phyloP scores from a whole-genome alignment of 2,329 filamentous ascomycete genomes.

The Drechslera avenae region DNA sequence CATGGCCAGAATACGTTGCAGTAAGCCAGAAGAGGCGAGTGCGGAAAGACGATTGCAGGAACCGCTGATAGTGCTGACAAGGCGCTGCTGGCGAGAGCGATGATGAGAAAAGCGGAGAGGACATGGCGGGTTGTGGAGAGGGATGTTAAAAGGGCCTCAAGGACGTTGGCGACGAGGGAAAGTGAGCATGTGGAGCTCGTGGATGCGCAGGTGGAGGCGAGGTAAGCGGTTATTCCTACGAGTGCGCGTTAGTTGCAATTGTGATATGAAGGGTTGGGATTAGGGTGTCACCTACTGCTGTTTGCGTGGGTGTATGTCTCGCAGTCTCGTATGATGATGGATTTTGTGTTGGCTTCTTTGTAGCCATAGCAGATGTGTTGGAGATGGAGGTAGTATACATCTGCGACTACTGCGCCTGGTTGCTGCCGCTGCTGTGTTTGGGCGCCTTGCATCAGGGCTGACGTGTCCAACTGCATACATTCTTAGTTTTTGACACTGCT shows the following conservation, averaged over 20 bases:
- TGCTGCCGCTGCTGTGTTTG: background rate
- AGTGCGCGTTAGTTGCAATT: background rate
- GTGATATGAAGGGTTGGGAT: background rate
- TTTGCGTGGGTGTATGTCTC: background rate
- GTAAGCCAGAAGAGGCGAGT: slow-evolving; percentile 30
- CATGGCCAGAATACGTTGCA: slow-evolving; percentile 20
- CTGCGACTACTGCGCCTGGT: background rate
- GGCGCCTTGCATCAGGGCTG: background rate
- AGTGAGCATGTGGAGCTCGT: background rate
- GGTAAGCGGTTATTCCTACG: background rate
- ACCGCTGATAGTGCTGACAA: slow-evolving; percentile 17
- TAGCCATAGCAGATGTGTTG: slow-evolving; percentile 1
- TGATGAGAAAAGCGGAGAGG: slow-evolving; percentile 25
- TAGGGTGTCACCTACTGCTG: background rate
- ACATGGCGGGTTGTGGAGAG: slow-evolving; percentile 13
- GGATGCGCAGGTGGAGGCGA: background rate
- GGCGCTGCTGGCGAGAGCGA: slow-evolving; percentile 19
- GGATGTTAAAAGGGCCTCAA: background rate
- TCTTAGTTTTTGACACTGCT: too few relatives aligned
- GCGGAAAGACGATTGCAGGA: slow-evolving; percentile 27
- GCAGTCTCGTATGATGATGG: background rate
- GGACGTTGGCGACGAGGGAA: background rate
- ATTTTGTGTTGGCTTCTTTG: background rate
- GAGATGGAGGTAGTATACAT: slow-evolving; percentile 6
- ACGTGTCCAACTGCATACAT: background rate